Conservation (phyloP, 306 rosid genomes). For the Sechiopsis laciniata region DNA sequence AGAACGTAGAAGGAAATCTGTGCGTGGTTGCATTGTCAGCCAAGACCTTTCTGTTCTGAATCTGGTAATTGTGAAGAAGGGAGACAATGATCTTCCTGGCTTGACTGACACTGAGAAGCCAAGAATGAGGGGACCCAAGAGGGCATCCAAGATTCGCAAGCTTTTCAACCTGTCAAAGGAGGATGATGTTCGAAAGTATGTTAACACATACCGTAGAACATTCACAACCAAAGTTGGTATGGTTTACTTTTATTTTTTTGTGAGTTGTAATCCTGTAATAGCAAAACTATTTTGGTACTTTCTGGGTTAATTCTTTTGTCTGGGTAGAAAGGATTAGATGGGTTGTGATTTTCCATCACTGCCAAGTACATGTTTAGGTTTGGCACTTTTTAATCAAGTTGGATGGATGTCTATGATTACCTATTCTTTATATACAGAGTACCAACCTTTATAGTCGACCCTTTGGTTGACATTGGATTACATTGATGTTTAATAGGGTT, state of each 20-base stretch:
- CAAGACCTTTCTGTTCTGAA: constrained; percentile 55
- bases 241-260: neutral
- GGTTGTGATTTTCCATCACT: neutral
- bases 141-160: constrained; percentile 58
- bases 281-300: neutral
- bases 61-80: constrained; percentile 60
- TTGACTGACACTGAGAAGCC: constrained; percentile 57
- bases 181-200: constrained; percentile 58
- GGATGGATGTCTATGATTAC: neutral
- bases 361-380: neutral
- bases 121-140: constrained; percentile 62
- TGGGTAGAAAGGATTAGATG: neutral
- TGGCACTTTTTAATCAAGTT: neutral
- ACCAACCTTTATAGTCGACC: neutral
- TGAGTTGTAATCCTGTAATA: too few species aligned
- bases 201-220: constrained; percentile 53
- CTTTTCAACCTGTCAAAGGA: constrained; percentile 56
- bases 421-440: too few species aligned
- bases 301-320: neutral
- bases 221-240: constrained; percentile 42
- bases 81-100: constrained; percentile 59
- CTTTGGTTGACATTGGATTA: neutral
- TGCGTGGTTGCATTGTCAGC: constrained; percentile 58
- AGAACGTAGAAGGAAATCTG: constrained; percentile 58
- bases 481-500: neutral